Conservation (phyloP, 192 early-diverging fungal genomes). For the Umbelopsis vinacea region DNA sequence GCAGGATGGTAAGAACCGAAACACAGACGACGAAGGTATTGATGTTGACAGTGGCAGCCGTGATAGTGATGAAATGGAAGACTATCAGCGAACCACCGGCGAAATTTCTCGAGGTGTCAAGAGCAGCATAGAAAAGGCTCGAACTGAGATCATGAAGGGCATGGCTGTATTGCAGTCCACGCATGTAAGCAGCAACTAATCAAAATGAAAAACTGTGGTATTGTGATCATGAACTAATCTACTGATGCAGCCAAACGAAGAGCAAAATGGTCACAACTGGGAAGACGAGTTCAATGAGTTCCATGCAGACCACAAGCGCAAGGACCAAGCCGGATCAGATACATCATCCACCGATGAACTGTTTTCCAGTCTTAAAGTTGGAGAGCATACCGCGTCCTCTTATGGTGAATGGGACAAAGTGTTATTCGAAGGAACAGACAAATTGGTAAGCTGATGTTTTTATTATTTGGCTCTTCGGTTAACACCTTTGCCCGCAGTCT, state of each 20-base stretch:
- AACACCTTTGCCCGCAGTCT: no score
- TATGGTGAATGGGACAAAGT: conserved; percentile 19
- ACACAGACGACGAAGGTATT: conserved; percentile 30
- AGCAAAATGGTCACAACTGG: conserved; percentile 34
- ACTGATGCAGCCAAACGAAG: conserved; percentile 22
- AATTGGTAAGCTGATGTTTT: not conserved
- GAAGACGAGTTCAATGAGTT: conserved; percentile 41
- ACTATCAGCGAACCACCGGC: conserved; percentile 5
- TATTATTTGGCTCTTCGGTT: conserved; percentile 2
- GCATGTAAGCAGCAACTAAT: conserved; percentile 26
- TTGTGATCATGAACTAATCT: not conserved
- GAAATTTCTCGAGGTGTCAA: conserved; percentile 34
- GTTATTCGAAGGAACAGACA: conserved; percentile 7
- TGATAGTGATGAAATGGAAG: conserved; percentile 17
- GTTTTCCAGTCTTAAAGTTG: conserved; percentile 9
- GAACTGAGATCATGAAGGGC: conserved; percentile 40
- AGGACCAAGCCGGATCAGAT: not conserved
- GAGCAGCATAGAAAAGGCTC: conserved; percentile 40
- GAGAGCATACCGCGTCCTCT: not conserved
- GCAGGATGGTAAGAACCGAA: conserved; percentile 25
- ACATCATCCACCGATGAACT: not conserved
- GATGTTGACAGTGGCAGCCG: conserved; percentile 12
- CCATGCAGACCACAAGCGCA: conserved; percentile 19
- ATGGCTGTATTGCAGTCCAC: conserved; percentile 38
- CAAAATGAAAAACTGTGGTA: not conserved